Percentiles rank a stretch among this genome's conserved stretches.
Conservation (phyloP, 1,284 basidiomycete genomes). For the Melampsora americana region DNA sequence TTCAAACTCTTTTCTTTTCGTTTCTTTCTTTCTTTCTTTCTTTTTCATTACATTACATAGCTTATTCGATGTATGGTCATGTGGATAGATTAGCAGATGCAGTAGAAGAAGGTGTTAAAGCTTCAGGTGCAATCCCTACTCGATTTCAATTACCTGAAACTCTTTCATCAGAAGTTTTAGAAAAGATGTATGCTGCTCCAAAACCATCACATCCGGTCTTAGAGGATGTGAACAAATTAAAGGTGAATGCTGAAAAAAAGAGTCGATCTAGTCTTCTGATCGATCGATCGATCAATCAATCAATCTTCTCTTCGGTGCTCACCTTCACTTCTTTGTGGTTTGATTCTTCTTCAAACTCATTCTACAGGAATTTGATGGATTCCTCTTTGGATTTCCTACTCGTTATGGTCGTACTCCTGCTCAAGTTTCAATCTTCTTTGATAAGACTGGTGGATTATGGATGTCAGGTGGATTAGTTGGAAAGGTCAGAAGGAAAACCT, state of each 20-base stretch:
- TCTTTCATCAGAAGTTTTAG: constrained; percentile 70
- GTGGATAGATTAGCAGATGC: constrained; percentile 69
- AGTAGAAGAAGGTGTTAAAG: constrained; percentile 68
- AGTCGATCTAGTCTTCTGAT: constrained; percentile 64
- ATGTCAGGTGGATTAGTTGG: constrained; percentile 66
- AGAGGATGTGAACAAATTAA: constrained; percentile 56
- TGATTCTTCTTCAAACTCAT: no score
- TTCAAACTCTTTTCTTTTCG: no score
- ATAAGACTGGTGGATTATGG: constrained; percentile 74
- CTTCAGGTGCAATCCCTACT: constrained; percentile 67
- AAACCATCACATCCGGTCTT: constrained; percentile 55
- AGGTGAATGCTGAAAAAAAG: constrained; percentile 70
- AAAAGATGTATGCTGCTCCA: constrained; percentile 70
- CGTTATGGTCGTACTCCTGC: constrained; percentile 54
- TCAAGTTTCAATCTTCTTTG: constrained; percentile 59
- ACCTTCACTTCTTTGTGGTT: neutral
- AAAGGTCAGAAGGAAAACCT: constrained; percentile 76
- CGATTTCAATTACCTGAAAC: constrained; percentile 80
- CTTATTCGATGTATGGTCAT: constrained; percentile 48
- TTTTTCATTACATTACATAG: no score
- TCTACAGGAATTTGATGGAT: constrained; percentile 54
- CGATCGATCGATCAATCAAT: constrained; percentile 67
- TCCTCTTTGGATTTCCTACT: constrained; percentile 70
- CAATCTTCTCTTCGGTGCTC: constrained; percentile 48
- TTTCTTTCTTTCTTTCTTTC: no score